Conservation (phyloP, 768 basidiomycete species). For the Panaeolus papilionaceus region DNA sequence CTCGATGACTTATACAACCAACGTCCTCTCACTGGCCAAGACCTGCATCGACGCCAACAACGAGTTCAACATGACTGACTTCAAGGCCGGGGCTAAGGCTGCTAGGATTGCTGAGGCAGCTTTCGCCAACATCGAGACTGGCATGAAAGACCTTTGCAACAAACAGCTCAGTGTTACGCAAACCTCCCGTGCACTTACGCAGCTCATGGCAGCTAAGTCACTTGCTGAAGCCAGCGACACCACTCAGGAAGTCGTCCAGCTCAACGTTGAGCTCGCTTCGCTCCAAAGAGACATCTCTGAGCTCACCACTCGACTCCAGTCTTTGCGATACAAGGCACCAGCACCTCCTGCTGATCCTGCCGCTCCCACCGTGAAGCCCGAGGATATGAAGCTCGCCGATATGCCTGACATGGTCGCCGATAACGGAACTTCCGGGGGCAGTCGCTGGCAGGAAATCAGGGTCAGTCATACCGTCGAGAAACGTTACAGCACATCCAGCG, state of each 20-base stretch:
- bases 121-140: constrained; percentile 13
- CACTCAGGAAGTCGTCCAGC: constrained; percentile 14
- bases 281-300: constrained; percentile 12
- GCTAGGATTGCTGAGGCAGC: constrained; percentile 10
- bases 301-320: constrained; percentile 9
- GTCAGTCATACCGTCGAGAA: constrained; percentile 21
- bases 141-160: constrained; percentile 14
- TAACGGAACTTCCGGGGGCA: constrained; percentile 26
- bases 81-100: constrained; percentile 15
- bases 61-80: constrained; percentile 19
- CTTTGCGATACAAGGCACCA: constrained; percentile 13
- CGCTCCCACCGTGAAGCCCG: neutral
- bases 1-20: constrained; percentile 26
- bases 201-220: constrained; percentile 16
- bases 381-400: neutral
- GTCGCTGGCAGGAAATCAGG: constrained; percentile 31
- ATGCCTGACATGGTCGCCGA: constrained; percentile 11
- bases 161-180: constrained; percentile 9
- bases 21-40: constrained; percentile 31
- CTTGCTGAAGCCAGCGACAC: constrained; percentile 18
- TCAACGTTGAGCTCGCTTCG: constrained; percentile 4
- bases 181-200: constrained; percentile 13
- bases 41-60: constrained; percentile 27
- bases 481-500: constrained; percentile 15
- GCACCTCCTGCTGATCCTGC: neutral